Evolutionary conservation across 2,329 filamentous ascomycete species (phyloP).

Genomic region (Xylariaceae sp.): DNA sequence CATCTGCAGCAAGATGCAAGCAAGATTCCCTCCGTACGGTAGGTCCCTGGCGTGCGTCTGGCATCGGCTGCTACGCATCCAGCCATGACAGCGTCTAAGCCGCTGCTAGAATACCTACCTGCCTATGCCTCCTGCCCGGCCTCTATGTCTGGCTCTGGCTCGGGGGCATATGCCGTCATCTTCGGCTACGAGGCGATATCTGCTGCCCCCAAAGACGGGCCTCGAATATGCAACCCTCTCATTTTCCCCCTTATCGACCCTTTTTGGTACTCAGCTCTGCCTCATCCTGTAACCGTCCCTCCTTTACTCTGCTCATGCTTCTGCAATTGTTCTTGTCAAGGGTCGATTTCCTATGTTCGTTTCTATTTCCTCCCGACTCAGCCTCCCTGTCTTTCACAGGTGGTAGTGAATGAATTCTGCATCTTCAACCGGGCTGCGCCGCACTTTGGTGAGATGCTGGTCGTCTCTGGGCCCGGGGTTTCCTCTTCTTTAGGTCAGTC

Average conservation of each 20-base stretch:
- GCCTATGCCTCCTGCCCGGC: no score
- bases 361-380: conserved; percentile 11
- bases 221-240: conserved; percentile 10
- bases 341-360: conserved; percentile 7
- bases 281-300: conserved; percentile 18
- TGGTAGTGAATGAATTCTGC: conserved; percentile 18
- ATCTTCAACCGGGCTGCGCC: conserved; percentile 21
- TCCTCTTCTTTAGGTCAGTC: conserved; percentile 26
- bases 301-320: conserved; percentile 12
- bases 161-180: neutral
- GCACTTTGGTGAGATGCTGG: conserved; percentile 27
- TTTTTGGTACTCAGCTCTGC: conserved; percentile 15
- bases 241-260: conserved; percentile 2
- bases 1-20: no score
- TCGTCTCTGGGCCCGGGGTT: conserved; percentile 19
- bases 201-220: conserved; percentile 6
- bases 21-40: no score
- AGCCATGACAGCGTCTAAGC: no score
- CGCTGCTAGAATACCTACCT: no score
- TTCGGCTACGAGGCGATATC: no score
- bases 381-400: conserved; percentile 15
- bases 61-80: no score
- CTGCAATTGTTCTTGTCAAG: conserved; percentile 12
- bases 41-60: no score
- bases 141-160: no score